These are phyloP conservation scores for Peniophora sp. DNA, from an alignment of 1,284 basidiomycete species.

Conservation along the genomic window DNA sequence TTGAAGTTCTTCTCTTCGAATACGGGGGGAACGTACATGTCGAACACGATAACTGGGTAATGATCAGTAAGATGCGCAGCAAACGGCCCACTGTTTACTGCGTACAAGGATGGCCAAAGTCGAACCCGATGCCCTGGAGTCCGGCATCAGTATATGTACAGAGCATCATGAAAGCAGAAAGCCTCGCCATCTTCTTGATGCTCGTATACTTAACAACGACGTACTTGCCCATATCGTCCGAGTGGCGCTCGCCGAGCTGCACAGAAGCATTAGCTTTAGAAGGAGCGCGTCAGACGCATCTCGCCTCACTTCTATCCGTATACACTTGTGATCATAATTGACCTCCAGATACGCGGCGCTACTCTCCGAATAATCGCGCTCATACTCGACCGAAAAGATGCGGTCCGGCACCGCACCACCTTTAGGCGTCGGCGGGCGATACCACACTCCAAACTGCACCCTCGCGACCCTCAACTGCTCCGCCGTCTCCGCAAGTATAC, in stretches of 20 bases:
- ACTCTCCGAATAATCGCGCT: conserved; percentile 21
- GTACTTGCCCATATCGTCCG: conserved; percentile 32
- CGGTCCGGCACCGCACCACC: conserved; percentile 20
- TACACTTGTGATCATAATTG: conserved; percentile 51
- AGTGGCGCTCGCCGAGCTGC: conserved; percentile 45
- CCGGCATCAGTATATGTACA: too few relatives aligned
- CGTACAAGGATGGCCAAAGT: conserved; percentile 29
- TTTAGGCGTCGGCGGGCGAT: conserved; percentile 21
- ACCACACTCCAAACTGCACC: conserved; percentile 52
- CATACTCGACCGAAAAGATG: conserved; percentile 52
- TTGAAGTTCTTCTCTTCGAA: conserved; percentile 46
- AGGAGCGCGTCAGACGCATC: conserved; percentile 5
- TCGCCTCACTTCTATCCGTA: conserved; percentile 49
- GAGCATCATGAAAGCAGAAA: too few relatives aligned
- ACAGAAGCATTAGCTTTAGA: background rate
- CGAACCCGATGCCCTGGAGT: conserved; percentile 40
- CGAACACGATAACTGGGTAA: conserved; percentile 46
- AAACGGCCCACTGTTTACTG: background rate
- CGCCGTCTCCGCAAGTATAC: conserved; percentile 30
- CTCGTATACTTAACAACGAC: conserved; percentile 44
- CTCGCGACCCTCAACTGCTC: conserved; percentile 38
- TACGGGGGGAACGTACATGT: conserved; percentile 43
- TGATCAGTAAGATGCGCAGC: conserved; percentile 5
- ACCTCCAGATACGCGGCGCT: conserved; percentile 45
- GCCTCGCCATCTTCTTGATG: conserved; percentile 36